These are phyloP conservation scores for Orbilia oligospora DNA, from an alignment of 2,329 filamentous ascomycete genomes.

Conservation along the genomic window DNA sequence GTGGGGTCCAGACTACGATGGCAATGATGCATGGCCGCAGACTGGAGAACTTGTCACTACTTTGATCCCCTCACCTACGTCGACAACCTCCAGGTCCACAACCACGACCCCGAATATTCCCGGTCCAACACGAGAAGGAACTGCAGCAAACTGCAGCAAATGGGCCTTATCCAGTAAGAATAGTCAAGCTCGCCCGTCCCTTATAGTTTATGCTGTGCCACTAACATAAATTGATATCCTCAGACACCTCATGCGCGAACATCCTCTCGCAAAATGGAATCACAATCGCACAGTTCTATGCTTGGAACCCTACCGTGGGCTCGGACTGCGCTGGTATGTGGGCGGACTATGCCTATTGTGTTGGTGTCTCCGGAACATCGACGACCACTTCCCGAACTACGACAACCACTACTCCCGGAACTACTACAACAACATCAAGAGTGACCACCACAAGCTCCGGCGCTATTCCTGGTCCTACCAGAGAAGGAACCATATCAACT, in stretches of 20 bases:
- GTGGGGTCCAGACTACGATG: conserved; percentile 42
- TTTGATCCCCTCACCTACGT: conserved; percentile 31
- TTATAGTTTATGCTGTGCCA: neutral
- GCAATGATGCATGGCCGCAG: conserved; percentile 25
- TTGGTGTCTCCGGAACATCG: conserved; percentile 34
- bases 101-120: conserved; percentile 37
- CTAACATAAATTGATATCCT: conserved; percentile 33
- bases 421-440: conserved; percentile 34
- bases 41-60: conserved; percentile 21
- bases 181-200: conserved; percentile 6
- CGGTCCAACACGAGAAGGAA: conserved; percentile 46
- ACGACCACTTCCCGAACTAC: conserved; percentile 20
- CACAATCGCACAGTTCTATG: conserved; percentile 44
- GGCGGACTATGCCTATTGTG: conserved; percentile 36
- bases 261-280: conserved; percentile 46
- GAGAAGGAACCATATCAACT: conserved; percentile 32
- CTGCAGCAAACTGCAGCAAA: conserved; percentile 42
- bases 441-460: conserved; percentile 36
- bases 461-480: conserved; percentile 36
- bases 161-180: conserved; percentile 48
- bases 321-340: conserved; percentile 46
- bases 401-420: conserved; percentile 19
- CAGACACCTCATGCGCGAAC: conserved; percentile 41
- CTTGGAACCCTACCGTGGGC: conserved; percentile 46
- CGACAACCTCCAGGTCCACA: conserved; percentile 37